phyloP scores from a whole-genome alignment of 768 basidiomycete species.

The Amanita pseudoporphyria region DNA sequence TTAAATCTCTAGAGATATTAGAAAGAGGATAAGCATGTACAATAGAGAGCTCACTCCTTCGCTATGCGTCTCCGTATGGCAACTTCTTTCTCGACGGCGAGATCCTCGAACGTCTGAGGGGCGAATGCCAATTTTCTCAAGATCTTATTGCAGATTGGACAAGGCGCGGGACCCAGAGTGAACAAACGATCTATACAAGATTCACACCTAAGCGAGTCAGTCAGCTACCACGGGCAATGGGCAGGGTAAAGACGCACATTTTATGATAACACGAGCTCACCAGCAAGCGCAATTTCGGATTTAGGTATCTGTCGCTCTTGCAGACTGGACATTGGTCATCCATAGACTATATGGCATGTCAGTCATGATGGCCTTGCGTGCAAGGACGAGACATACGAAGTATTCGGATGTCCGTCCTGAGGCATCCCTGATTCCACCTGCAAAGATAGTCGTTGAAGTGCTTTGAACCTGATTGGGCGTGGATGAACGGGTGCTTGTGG shows the following conservation, averaged over 20 bases:
- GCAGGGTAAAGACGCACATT: constrained; percentile 47
- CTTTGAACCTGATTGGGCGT: constrained; percentile 61
- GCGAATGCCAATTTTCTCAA: constrained; percentile 91
- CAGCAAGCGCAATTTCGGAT: constrained; percentile 86
- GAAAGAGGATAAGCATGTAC: background rate
- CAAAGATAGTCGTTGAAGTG: constrained; percentile 66
- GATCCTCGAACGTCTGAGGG: constrained; percentile 90
- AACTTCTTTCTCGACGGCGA: constrained; percentile 91
- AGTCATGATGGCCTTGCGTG: background rate
- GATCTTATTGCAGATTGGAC: constrained; percentile 85
- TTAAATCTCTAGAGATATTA: constrained; percentile 60
- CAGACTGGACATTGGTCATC: constrained; percentile 97
- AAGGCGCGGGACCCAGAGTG: constrained; percentile 91
- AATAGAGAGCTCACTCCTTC: constrained; percentile 56
- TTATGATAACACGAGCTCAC: constrained; percentile 98
- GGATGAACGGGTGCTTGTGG: constrained; percentile 46
- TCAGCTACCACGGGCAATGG: background rate
- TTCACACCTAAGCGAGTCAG: constrained; percentile 66
- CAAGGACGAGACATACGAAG: constrained; percentile 44
- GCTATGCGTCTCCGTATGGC: constrained; percentile 79
- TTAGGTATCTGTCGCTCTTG: constrained; percentile 92
- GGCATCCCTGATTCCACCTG: constrained; percentile 79
- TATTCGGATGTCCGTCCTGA: constrained; percentile 77
- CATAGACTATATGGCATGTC: constrained; percentile 45
- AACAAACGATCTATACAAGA: constrained; percentile 96